Evolutionary conservation across 2,329 filamentous ascomycete genomes (phyloP), one percentile per base, ranked within the genome.

Genomic region (Aspergillaceae sp.): DNA sequence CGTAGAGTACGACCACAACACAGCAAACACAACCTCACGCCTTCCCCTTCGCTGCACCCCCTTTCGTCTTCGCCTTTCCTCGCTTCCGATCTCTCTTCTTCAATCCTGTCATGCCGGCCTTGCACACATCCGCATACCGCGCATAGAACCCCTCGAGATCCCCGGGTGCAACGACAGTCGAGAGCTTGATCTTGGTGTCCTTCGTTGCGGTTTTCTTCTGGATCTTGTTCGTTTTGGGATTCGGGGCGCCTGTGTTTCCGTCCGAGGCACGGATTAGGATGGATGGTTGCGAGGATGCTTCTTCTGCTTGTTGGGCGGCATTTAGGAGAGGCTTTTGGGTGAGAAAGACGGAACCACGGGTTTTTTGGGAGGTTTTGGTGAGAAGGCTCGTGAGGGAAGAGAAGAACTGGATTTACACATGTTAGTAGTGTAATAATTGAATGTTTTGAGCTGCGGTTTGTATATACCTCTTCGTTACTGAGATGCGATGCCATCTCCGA

Each of bases 61-160:
- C 58, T 54, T 65, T 63, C 32, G 54, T 87, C 52, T 85, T 87
- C 65, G 85, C 86, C 57, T 85, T 82, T 64, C 86, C 87, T 73
- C 79, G 80, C 71, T 85, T 86, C 61, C 89, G 79, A 70, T 97
- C 91, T 56, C 92, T 78, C 63, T 94, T 95, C 79, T 95, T 97
- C 69, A 98, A 64, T 5, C 84, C 83, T 42, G 79, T 76, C 89
- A 97, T 96, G 4, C 89, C 88, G 0, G 77, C 73, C 73, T 94
- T 96, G 70, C 90, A 96, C 3, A 89, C 77, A 56, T 97, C 92
- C 26, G 89, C 90, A 71, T 97, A 98, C 43, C 80, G 77, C 29
- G 74, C 71, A 65, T 89, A 98, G 62, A 98, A 98, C 0, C 66
- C 72, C 45, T 94, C 89, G 7, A 97, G 66, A 4, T 84, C 80